phyloP scores from a whole-genome alignment of 257 asterid species.

The Coffea eugenioides region DNA sequence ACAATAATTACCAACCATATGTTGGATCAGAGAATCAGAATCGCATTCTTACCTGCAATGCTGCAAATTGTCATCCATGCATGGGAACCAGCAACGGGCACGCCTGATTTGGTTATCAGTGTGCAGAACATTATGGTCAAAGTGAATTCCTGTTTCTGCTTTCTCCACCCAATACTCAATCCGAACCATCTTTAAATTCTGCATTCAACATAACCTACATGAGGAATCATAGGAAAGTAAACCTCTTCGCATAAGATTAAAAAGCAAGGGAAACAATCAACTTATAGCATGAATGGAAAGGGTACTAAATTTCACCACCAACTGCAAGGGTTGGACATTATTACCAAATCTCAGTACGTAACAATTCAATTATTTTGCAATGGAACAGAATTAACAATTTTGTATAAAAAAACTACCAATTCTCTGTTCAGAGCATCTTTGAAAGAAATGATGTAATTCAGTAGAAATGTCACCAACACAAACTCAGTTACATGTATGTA shows the following conservation, averaged over 20 bases:
- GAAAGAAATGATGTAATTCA: neutral
- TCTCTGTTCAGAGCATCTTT: neutral
- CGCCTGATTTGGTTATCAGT: constrained; percentile 95
- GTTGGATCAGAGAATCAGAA: constrained; percentile 4
- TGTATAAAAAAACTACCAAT: neutral
- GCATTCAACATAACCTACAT: constrained; percentile 66
- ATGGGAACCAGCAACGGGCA: constrained; percentile 99
- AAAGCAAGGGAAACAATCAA: constrained; percentile 13
- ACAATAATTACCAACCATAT: neutral
- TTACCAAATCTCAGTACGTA: neutral
- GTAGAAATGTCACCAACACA: neutral
- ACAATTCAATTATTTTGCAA: neutral
- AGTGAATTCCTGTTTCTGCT: constrained; percentile 96
- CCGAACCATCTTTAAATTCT: constrained; percentile 72
- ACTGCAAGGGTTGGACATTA: neutral
- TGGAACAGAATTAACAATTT: neutral
- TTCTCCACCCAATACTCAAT: constrained; percentile 98
- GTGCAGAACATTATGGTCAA: constrained; percentile 68
- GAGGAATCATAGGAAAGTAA: constrained; percentile 40
- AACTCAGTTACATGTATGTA: neutral
- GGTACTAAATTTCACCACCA: neutral
- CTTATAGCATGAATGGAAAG: neutral
- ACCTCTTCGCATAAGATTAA: constrained; percentile 32
- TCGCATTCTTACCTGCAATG: constrained; percentile 66
- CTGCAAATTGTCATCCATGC: constrained; percentile 93